These are phyloP conservation scores for Fraxinus sp. DNA, from an alignment of 305 asterid species.

Conservation along the genomic window DNA sequence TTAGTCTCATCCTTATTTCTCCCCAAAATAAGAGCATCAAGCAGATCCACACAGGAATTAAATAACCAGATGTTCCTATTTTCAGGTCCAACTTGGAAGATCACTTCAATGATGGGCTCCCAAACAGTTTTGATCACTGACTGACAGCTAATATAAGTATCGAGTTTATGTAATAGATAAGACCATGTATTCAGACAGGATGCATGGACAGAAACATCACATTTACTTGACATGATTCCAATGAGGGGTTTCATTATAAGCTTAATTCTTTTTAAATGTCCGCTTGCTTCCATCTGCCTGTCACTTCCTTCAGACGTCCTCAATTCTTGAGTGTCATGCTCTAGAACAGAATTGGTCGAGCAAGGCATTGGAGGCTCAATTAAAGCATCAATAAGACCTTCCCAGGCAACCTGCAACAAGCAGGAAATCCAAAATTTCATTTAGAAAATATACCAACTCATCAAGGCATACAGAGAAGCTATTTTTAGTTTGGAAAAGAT, in stretches of 20 bases:
- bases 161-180: constrained; percentile 72
- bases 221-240: constrained; percentile 67
- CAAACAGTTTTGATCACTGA: constrained; percentile 48
- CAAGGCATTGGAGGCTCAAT: constrained; percentile 42
- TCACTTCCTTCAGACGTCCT: constrained; percentile 28
- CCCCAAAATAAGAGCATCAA: constrained; percentile 49
- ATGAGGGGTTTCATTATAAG: constrained; percentile 70
- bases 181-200: constrained; percentile 84
- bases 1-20: constrained; percentile 30
- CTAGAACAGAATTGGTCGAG: constrained; percentile 20
- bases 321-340: constrained; percentile 25
- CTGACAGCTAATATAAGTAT: constrained; percentile 44
- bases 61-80: constrained; percentile 52
- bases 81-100: constrained; percentile 57
- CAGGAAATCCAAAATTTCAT: constrained; percentile 19
- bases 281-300: constrained; percentile 33
- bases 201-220: constrained; percentile 59
- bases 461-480: neutral
- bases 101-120: constrained; percentile 63
- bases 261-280: constrained; percentile 46
- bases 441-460: neutral
- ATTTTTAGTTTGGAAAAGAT: neutral
- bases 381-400: constrained; percentile 67
- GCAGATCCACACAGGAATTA: constrained; percentile 62
- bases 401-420: constrained; percentile 72